These are phyloP conservation scores for Solanum tacnaense DNA, from an alignment of 257 asterid genomes.

Conservation along the genomic window DNA sequence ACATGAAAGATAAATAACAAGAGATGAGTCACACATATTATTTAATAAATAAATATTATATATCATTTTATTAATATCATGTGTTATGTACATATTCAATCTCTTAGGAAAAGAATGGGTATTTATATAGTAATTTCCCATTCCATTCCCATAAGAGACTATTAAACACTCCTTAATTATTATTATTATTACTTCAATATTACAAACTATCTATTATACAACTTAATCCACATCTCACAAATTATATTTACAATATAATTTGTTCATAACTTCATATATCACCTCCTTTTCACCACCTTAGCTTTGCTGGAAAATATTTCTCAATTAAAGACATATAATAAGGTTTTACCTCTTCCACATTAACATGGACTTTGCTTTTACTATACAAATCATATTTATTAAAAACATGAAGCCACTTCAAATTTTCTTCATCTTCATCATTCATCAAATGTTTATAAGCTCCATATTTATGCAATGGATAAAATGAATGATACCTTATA, in stretches of 20 bases:
- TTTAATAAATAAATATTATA: not conserved
- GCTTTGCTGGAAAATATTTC: not conserved
- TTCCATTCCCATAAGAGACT: not conserved
- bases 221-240: not conserved
- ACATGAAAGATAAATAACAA: not conserved
- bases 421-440: slow-evolving; percentile 8
- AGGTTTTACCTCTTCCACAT: slow-evolving; percentile 15
- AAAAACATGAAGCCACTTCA: slow-evolving; percentile 12
- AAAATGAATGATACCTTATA: slow-evolving; percentile 51
- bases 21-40: not conserved
- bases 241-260: not conserved
- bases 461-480: slow-evolving; percentile 12
- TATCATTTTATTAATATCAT: not conserved
- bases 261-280: not conserved
- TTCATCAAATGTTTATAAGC: slow-evolving; percentile 4
- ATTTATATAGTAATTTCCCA: not conserved
- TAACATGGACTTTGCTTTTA: slow-evolving; percentile 21
- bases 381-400: slow-evolving; percentile 30
- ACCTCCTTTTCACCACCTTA: not conserved
- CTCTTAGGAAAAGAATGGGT: not conserved
- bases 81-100: not conserved
- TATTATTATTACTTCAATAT: not conserved
- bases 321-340: not conserved
- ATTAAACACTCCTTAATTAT: not conserved
- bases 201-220: not conserved